These are phyloP conservation scores for Chaetoceros muelleri DNA, from an alignment of 108 stramenopile genomes.

Conservation along the genomic window DNA sequence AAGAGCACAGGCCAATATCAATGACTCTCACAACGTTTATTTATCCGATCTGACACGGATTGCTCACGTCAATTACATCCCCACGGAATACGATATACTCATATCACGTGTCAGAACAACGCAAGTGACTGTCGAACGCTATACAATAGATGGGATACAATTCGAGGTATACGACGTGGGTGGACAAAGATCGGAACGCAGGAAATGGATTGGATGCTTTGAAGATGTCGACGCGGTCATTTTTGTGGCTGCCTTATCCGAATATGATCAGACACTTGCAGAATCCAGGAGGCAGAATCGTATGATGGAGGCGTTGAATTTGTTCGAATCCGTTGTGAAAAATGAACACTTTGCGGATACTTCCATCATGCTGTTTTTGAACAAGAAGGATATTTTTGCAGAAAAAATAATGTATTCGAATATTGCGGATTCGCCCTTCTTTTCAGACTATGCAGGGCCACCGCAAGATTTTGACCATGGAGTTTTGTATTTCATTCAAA, in stretches of 20 bases:
- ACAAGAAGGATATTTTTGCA: conserved; percentile 97
- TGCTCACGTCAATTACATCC: conserved; percentile 64
- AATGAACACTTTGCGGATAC: conserved; percentile 92
- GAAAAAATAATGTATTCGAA: conserved; percentile 88
- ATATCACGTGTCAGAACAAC: conserved; percentile 94
- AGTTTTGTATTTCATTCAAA: conserved; percentile 86
- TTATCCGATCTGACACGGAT: conserved; percentile 69
- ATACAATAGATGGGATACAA: conserved; percentile 77
- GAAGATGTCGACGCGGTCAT: conserved; percentile 98
- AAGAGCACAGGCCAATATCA: conserved; percentile 64
- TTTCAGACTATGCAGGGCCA: conserved; percentile 76
- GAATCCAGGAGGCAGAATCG: conserved; percentile 94
- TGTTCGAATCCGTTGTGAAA: conserved; percentile 94
- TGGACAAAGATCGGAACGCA: conserved; percentile 79
- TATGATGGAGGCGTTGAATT: conserved; percentile 91
- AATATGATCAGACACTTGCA: conserved; percentile 94
- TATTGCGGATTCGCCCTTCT: conserved; percentile 68
- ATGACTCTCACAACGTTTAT: conserved; percentile 85
- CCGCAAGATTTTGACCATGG: conserved; percentile 81
- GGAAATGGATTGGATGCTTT: conserved; percentile 93
- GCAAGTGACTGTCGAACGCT: conserved; percentile 87
- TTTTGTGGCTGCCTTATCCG: conserved; percentile 93
- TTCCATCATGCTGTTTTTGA: conserved; percentile 88
- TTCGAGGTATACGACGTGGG: conserved; percentile 97
- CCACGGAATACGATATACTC: conserved; percentile 89